Percentiles rank a stretch among this genome's conserved stretches.
Evolutionary conservation across 257 asterid genomes (phyloP).

Genomic region (Lantana camara): DNA sequence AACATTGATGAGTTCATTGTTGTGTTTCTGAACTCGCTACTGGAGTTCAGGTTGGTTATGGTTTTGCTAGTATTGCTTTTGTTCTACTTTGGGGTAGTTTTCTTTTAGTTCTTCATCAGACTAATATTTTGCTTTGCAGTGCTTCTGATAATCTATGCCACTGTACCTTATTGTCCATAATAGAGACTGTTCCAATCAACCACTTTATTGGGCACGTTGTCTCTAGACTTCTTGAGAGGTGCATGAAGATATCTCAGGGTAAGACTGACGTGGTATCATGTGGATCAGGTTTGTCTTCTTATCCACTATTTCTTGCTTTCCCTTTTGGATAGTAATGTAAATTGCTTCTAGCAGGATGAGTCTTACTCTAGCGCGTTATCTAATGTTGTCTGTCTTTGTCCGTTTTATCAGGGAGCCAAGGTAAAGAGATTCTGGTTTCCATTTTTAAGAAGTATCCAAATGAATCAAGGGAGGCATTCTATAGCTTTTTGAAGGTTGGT

Average conservation of each 20-base stretch:
- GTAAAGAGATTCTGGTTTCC: slow-evolving; percentile 55
- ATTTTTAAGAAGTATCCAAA: slow-evolving; percentile 68
- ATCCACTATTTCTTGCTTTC: not conserved
- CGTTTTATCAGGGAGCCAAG: slow-evolving; percentile 48
- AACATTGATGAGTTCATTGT: slow-evolving; percentile 71
- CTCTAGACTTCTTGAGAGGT: slow-evolving; percentile 51
- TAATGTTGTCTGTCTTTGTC: slow-evolving; percentile 17
- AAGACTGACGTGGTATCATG: slow-evolving; percentile 39
- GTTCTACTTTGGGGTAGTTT: not conserved
- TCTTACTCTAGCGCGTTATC: not conserved
- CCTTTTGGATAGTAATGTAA: not conserved
- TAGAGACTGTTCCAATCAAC: slow-evolving; percentile 66
- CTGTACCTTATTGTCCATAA: slow-evolving; percentile 44
- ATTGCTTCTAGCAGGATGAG: slow-evolving; percentile 16
- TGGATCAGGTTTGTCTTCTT: slow-evolving; percentile 55
- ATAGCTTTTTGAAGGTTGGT: slow-evolving; percentile 62
- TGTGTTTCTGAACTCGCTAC: slow-evolving; percentile 72
- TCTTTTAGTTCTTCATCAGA: slow-evolving; percentile 11
- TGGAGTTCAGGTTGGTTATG: slow-evolving; percentile 71
- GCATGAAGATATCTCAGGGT: slow-evolving; percentile 43
- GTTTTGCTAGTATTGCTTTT: too few species aligned
- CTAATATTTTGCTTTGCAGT: slow-evolving; percentile 48
- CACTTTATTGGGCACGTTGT: slow-evolving; percentile 48
- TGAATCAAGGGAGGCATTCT: slow-evolving; percentile 66
- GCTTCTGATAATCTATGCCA: slow-evolving; percentile 54